Conservation (phyloP, 2,329 filamentous ascomycete genomes). For the Dactylellina parvicollis region DNA sequence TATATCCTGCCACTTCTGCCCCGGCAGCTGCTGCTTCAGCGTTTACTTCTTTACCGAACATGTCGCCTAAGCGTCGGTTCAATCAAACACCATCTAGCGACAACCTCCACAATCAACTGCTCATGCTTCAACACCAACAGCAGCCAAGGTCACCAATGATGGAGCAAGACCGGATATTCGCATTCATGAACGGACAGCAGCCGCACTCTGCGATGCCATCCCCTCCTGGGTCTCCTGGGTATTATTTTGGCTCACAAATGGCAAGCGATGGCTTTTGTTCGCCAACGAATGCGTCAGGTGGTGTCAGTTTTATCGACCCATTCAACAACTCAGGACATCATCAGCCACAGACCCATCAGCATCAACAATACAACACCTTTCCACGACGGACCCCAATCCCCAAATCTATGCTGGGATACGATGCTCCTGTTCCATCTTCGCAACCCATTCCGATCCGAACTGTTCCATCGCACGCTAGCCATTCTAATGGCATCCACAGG, state of each 20-base stretch:
- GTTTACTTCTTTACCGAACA: slow-evolving; percentile 48
- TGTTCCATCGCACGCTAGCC: slow-evolving; percentile 40
- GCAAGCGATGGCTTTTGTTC: slow-evolving; percentile 42
- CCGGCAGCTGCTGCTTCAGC: slow-evolving; percentile 27
- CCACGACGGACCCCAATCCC: slow-evolving; percentile 40
- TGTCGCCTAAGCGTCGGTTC: slow-evolving; percentile 53
- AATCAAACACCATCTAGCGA: slow-evolving; percentile 52
- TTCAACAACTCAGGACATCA: slow-evolving; percentile 53
- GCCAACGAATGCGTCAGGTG: slow-evolving; percentile 22
- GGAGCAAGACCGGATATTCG: slow-evolving; percentile 40
- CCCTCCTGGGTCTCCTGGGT: slow-evolving; percentile 47
- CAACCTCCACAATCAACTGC: slow-evolving; percentile 39
- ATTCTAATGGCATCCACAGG: slow-evolving; percentile 40
- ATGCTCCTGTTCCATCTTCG: slow-evolving; percentile 38
- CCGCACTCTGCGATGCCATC: slow-evolving; percentile 50
- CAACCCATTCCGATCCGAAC: slow-evolving; percentile 50
- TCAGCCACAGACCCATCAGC: slow-evolving; percentile 33
- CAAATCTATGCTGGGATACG: slow-evolving; percentile 51
- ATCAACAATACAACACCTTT: slow-evolving; percentile 53
- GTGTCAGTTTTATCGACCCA: slow-evolving; percentile 51
- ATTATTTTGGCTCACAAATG: slow-evolving; percentile 44
- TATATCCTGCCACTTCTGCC: slow-evolving; percentile 47
- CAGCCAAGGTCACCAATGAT: slow-evolving; percentile 49
- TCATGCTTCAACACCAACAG: slow-evolving; percentile 48
- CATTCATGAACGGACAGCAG: slow-evolving; percentile 40